Conservation (phyloP, 148 eudicot genomes). For the Rhododendron henanense region DNA sequence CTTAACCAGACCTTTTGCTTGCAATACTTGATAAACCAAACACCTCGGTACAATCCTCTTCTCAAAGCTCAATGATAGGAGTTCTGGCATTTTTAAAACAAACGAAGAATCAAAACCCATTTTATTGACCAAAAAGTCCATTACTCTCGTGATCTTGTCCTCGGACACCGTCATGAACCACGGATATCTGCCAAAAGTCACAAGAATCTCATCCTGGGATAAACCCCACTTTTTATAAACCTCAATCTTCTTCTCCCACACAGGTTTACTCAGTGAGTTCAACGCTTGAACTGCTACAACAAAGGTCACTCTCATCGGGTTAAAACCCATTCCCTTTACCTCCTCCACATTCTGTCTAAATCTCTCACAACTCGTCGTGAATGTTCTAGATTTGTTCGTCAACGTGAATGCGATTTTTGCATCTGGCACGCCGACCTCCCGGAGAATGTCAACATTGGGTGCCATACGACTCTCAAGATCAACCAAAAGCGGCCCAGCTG, state of each 20-base stretch:
- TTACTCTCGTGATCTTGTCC: conserved; percentile 13
- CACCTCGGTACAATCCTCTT: conserved; percentile 25
- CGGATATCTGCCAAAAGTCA: conserved; percentile 15
- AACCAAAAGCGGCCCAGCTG: not conserved
- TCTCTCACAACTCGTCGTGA: not conserved
- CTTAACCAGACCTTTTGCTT: conserved; percentile 17
- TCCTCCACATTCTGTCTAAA: conserved; percentile 5
- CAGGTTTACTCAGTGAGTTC: not conserved
- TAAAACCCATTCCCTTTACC: conserved; percentile 13
- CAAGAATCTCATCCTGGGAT: conserved; percentile 15
- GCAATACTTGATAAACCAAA: conserved; percentile 15
- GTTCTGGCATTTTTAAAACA: conserved; percentile 1
- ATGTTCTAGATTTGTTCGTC: not conserved
- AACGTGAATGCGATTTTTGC: not conserved
- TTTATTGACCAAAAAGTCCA: conserved; percentile 22
- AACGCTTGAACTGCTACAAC: not conserved
- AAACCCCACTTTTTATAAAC: conserved; percentile 25
- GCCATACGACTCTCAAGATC: not conserved
- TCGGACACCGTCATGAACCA: not conserved
- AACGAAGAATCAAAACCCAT: conserved; percentile 15
- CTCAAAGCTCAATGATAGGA: conserved; percentile 16
- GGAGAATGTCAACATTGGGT: not conserved
- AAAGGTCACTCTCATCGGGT: not conserved
- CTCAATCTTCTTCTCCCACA: conserved; percentile 13
- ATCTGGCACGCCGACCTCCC: not conserved